phyloP scores from a whole-genome alignment of 768 basidiomycete genomes.

The Favolaschia claudopus region DNA sequence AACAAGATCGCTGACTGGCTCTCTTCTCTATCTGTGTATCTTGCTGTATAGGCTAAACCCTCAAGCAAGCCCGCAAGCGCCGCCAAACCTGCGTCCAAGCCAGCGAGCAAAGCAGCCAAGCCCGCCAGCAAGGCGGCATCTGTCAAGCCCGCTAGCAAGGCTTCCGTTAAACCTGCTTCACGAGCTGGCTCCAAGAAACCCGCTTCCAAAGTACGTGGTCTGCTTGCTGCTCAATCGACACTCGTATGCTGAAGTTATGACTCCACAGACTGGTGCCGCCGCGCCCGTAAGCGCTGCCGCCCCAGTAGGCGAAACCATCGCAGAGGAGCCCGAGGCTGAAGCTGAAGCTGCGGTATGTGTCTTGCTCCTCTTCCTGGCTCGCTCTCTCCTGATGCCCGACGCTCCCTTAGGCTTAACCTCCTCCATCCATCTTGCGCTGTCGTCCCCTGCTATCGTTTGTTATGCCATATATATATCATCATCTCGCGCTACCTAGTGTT shows the following conservation, averaged over 20 bases:
- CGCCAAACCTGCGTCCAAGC: slow-evolving; percentile 53
- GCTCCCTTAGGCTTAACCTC: background rate
- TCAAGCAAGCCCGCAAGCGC: slow-evolving; percentile 48
- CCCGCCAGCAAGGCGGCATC: slow-evolving; percentile 60
- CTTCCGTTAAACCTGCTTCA: slow-evolving; percentile 59
- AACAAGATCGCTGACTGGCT: slow-evolving; percentile 40
- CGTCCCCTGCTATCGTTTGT: background rate
- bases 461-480: too few relatives aligned
- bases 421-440: background rate
- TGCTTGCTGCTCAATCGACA: background rate
- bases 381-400: too few relatives aligned
- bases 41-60: too few relatives aligned
- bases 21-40: too few relatives aligned
- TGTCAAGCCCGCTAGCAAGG: slow-evolving; percentile 59
- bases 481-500: too few relatives aligned
- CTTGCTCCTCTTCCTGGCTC: background rate
- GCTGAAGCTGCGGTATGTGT: slow-evolving; percentile 33
- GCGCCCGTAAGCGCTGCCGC: slow-evolving; percentile 38
- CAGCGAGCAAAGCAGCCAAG: slow-evolving; percentile 56
- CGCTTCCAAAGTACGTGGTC: slow-evolving; percentile 30
- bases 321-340: slow-evolving; percentile 48
- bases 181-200: slow-evolving; percentile 70
- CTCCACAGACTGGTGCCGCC: slow-evolving; percentile 37
- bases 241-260: slow-evolving; percentile 11
- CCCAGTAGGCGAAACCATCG: slow-evolving; percentile 44